Percentiles rank a stretch among this genome's conserved stretches.
These are phyloP conservation scores for Erysimum cheiri DNA, from an alignment of 441 rosid genomes.

Conservation along the genomic window DNA sequence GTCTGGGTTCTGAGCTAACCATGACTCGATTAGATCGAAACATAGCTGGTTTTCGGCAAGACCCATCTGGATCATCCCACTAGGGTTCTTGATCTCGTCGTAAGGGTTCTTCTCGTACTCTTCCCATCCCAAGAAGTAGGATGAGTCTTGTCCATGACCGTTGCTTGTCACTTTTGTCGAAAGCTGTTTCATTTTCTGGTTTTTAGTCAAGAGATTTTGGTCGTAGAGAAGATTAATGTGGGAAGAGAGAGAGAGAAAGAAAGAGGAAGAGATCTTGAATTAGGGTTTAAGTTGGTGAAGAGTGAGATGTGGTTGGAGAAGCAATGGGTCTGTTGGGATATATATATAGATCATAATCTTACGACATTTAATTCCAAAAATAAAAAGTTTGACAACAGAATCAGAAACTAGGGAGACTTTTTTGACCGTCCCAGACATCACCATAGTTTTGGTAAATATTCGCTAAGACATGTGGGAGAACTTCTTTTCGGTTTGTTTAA, in stretches of 20 bases:
- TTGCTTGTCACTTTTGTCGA: conserved; percentile 82
- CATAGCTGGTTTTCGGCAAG: conserved; percentile 96
- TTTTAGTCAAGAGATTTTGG: conserved; percentile 14
- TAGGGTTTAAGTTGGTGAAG: conserved; percentile 37
- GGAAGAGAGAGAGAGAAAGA: conserved; percentile 29
- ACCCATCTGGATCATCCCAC: conserved; percentile 96
- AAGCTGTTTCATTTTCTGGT: conserved; percentile 55
- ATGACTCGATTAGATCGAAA: conserved; percentile 81
- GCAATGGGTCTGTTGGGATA: conserved; percentile 37
- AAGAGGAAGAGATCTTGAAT: conserved; percentile 1
- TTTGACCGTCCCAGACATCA: conserved; percentile 38
- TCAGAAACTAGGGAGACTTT: conserved; percentile 28
- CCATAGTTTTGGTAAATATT: conserved; percentile 31
- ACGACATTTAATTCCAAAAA: conserved; percentile 13
- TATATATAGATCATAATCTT: conserved; percentile 38
- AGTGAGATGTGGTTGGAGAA: conserved; percentile 29
- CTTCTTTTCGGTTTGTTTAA: conserved; percentile 30
- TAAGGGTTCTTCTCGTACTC: conserved; percentile 93
- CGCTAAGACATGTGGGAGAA: conserved; percentile 41
- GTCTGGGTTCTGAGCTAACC: conserved; percentile 79
- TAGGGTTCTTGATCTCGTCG: conserved; percentile 67
- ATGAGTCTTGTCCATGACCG: conserved; percentile 90
- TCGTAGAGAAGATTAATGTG: conserved; percentile 5
- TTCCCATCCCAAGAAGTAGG: conserved; percentile 93
- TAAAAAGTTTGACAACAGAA: conserved; percentile 32